These are phyloP conservation scores for Macadamia tetraphylla DNA, from an alignment of 164 flowering plant genomes.

Conservation along the genomic window DNA sequence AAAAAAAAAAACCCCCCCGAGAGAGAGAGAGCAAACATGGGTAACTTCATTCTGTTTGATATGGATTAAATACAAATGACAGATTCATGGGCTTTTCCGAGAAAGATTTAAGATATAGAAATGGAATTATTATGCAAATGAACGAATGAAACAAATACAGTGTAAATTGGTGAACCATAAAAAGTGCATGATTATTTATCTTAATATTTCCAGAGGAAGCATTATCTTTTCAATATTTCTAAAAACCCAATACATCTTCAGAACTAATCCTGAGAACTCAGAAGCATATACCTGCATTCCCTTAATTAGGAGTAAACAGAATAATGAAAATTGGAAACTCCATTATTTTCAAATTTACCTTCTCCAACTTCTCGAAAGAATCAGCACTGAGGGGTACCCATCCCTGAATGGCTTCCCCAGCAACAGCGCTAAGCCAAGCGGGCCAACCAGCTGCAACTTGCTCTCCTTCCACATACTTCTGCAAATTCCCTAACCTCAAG, in stretches of 20 bases:
- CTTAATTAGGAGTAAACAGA: background rate
- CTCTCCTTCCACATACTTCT: conserved; percentile 51
- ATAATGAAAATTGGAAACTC: background rate
- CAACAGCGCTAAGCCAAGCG: conserved; percentile 70
- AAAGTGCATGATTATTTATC: background rate
- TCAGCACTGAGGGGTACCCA: conserved; percentile 78
- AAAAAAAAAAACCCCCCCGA: too few relatives aligned
- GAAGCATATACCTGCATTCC: background rate
- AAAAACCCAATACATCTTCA: background rate
- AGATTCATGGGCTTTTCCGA: too few relatives aligned
- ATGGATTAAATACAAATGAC: too few relatives aligned
- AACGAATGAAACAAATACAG: background rate
- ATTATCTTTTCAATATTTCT: background rate
- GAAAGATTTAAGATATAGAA: background rate
- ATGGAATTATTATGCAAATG: background rate
- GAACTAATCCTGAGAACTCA: background rate
- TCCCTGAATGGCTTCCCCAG: conserved; percentile 79
- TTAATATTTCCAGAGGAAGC: background rate
- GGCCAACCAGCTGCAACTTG: conserved; percentile 90
- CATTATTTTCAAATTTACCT: conserved; percentile 35
- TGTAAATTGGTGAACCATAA: background rate
- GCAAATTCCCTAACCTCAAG: conserved; percentile 45
- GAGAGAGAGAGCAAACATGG: background rate
- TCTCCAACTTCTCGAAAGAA: conserved; percentile 68
- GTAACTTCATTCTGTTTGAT: too few relatives aligned